A percentile compares a stretch with the other conserved stretches of the same genome.
Conservation (phyloP, 495 filamentous ascomycete genomes). For the Neurospora sp. region DNA sequence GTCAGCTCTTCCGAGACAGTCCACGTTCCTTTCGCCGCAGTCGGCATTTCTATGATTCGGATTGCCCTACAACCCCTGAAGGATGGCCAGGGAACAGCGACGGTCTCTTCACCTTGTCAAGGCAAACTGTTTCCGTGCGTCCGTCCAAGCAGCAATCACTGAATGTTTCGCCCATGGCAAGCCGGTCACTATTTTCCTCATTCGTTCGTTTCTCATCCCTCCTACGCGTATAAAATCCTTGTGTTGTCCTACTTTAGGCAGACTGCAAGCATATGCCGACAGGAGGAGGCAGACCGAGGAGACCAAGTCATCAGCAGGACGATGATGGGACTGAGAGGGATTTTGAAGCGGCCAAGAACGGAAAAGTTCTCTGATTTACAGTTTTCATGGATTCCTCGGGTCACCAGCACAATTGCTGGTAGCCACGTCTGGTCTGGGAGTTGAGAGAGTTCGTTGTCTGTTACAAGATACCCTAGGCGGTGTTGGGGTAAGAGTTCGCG, state of each 20-base stretch:
- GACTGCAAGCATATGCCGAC: no score
- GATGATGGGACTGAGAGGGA: no score
- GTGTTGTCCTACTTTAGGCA: not conserved
- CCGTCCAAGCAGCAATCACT: not conserved
- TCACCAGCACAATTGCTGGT: not conserved
- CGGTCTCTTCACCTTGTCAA: not conserved
- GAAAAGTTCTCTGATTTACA: no score
- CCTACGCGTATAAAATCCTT: not conserved
- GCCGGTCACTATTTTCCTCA: not conserved
- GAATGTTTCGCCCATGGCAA: not conserved
- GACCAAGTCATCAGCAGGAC: no score
- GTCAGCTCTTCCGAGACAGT: not conserved
- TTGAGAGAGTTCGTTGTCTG: not conserved
- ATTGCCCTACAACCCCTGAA: not conserved
- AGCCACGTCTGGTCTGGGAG: not conserved
- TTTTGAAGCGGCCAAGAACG: no score
- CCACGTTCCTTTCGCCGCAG: not conserved
- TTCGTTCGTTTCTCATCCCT: not conserved
- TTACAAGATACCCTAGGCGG: not conserved
- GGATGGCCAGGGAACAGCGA: not conserved
- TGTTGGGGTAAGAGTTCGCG: not conserved
- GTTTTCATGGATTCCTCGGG: no score
- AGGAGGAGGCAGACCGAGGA: no score
- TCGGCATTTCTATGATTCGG: not conserved
- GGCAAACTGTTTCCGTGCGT: not conserved